Evolutionary conservation across 2,329 filamentous ascomycete species (phyloP), one percentile per base, ranked within the genome.

Genomic region (Coniochaeta prunicola): DNA sequence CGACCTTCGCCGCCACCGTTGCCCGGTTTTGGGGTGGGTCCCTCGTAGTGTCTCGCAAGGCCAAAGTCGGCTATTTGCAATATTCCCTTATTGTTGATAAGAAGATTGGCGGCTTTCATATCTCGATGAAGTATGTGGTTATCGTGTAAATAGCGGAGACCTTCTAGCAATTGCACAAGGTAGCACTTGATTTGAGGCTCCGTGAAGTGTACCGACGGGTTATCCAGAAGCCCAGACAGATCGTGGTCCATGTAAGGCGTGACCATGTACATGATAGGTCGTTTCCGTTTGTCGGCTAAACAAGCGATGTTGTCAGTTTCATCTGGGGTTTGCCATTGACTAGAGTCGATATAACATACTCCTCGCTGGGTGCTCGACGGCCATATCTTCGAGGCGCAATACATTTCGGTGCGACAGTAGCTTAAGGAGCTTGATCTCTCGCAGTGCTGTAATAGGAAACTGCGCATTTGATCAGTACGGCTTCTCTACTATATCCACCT

Each of bases 231-330:
- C 50, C 94, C 94, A 9, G 93, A 96, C n/a, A 99, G 82, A 74
- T 99, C 94, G 75, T 99, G 94, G 67, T 97, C 92, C 92, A 97
- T 97, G 73, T 99, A 99, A 7, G 93, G 94, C 50, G 88, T 97
- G 57, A 96, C 93, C 94, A 99, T 99, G 76, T 97, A 97, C 80
- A 99, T 92, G 66, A 92, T 92, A 3, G 88, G 87, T 60, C 88
- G 85, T 73, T 90, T 92, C 65, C 88, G 84, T 73, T 91, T 90
- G 70, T 93, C 89, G 66, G 84, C 85, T 87, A 67, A 31, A 33
- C 5, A n/a, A 33, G 56, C 62, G 21, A 50, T 50, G 59, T n/a
- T n/a, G 63, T 70, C 65, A 65, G 64, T 50, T 38, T 53, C 36
- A 17, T 13, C 3, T 30, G 19, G n/a, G 2, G 21, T 17, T 24